phyloP scores from a whole-genome alignment of 352 stramenopile genomes.

The Globisporangium uncinulatum region DNA sequence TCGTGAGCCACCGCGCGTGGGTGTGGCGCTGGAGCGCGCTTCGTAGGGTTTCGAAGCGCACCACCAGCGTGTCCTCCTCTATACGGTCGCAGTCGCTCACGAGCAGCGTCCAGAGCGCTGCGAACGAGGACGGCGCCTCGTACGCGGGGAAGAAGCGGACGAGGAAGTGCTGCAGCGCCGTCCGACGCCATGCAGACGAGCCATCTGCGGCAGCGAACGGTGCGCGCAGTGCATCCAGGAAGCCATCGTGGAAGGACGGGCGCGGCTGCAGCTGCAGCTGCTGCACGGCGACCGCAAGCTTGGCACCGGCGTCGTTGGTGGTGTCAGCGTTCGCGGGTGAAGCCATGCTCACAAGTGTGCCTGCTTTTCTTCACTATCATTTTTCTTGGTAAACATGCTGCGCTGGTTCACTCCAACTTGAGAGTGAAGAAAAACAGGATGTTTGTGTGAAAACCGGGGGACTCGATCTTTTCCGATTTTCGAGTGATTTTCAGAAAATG shows the following conservation, averaged over 20 bases:
- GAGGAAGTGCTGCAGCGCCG: conserved; percentile 27
- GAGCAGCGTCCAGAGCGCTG: conserved; percentile 17
- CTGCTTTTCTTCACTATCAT: background rate
- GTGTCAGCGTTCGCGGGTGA: no score
- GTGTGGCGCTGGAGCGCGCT: conserved; percentile 29
- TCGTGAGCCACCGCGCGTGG: conserved; percentile 26
- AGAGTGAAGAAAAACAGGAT: no score
- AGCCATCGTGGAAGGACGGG: conserved; percentile 30
- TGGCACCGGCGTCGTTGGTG: background rate
- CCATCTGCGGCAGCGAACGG: conserved; percentile 10
- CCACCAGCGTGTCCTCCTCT: background rate
- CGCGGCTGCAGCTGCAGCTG: background rate
- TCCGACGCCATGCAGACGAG: conserved; percentile 19
- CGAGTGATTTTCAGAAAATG: background rate
- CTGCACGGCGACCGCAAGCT: background rate
- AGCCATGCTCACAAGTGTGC: background rate
- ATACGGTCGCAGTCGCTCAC: background rate
- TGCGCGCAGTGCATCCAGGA: conserved; percentile 26
- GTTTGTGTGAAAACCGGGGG: background rate
- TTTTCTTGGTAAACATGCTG: background rate
- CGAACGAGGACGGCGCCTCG: conserved; percentile 19
- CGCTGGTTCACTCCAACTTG: no score
- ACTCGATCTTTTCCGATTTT: background rate
- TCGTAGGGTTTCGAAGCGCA: conserved; percentile 8
- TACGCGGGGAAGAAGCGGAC: conserved; percentile 32